Percentiles rank a stretch among this genome's conserved stretches.
phyloP scores from a whole-genome alignment of 23 red algal species.

The Porphyridium purpureum region DNA sequence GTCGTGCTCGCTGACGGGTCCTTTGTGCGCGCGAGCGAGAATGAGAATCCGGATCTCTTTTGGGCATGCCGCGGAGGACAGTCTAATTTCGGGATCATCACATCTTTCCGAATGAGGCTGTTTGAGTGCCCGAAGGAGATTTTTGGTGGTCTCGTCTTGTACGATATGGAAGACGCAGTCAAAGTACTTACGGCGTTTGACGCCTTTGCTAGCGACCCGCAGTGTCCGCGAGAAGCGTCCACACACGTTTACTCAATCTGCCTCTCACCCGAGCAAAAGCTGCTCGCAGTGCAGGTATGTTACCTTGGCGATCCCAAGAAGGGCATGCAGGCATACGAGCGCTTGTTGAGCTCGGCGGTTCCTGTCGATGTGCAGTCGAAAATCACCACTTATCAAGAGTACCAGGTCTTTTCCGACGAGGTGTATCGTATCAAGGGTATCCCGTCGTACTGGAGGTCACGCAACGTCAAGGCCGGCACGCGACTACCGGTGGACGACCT shows the following conservation, averaged over 20 bases:
- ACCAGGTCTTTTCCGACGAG: background rate
- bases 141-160: background rate
- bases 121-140: constrained; percentile 1
- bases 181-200: background rate
- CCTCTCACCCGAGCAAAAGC: background rate
- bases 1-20: background rate
- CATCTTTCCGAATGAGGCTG: background rate
- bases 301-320: background rate
- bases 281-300: background rate
- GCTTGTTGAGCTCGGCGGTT: background rate
- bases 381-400: background rate
- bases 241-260: background rate
- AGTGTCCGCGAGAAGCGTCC: background rate
- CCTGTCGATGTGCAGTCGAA: background rate
- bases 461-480: background rate
- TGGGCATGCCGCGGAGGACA: background rate
- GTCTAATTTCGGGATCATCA: background rate
- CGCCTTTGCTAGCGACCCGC: background rate
- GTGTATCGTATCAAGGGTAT: background rate
- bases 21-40: background rate
- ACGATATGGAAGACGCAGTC: background rate
- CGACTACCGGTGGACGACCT: background rate
- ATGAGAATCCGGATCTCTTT: background rate
- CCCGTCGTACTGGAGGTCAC: background rate
- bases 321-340: background rate